Conservation (phyloP, 345 rosid genomes). For the Citrus hindsii region DNA sequence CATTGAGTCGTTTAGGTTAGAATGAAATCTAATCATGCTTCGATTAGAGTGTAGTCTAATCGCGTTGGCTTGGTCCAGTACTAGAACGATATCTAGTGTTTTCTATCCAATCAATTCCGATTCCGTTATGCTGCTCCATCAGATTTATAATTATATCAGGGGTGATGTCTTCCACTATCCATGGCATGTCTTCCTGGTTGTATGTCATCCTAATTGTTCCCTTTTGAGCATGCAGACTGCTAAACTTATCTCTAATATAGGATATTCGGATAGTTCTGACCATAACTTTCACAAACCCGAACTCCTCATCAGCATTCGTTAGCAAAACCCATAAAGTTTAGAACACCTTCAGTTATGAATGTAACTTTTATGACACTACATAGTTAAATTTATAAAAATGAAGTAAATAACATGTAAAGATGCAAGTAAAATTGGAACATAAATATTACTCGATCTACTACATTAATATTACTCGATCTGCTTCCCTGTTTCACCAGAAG, state of each 20-base stretch:
- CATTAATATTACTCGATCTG: conserved; percentile 47
- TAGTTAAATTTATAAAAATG: no score
- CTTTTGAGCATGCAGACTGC: conserved; percentile 97
- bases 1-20: no score
- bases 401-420: no score
- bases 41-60: no score
- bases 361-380: no score
- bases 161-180: conserved; percentile 91
- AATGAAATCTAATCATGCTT: no score
- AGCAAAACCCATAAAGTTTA: conserved; percentile 58
- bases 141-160: conserved; percentile 61
- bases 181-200: conserved; percentile 97
- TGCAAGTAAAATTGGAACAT: neutral
- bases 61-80: no score
- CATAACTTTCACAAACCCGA: conserved; percentile 83
- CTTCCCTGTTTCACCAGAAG: conserved; percentile 93
- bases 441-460: conserved; percentile 42
- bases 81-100: no score
- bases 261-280: conserved; percentile 89
- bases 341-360: neutral
- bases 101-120: no score
- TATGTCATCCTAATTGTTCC: conserved; percentile 98
- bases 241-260: conserved; percentile 93
- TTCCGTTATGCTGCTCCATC: no score
- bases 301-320: conserved; percentile 84